A percentile compares a stretch with the other conserved stretches of the same genome.
phyloP scores from a whole-genome alignment of 768 basidiomycete genomes.

The Scleroderma citrinum region DNA sequence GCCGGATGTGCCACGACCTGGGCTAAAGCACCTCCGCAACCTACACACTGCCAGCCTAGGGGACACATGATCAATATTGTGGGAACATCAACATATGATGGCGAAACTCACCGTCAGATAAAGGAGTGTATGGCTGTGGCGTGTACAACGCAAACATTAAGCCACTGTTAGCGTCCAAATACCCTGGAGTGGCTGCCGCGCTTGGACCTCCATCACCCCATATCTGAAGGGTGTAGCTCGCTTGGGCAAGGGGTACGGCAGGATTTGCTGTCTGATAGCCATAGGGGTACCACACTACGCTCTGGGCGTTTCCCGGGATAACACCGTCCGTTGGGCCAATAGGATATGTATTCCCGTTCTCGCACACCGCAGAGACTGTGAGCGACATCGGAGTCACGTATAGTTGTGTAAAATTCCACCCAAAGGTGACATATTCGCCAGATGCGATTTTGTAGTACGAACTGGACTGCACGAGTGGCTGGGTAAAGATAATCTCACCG shows the following conservation, averaged over 20 bases:
- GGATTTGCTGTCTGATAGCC: slow-evolving; percentile 46
- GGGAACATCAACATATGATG: background rate
- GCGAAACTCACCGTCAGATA: slow-evolving; percentile 34
- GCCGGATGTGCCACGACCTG: slow-evolving; percentile 28
- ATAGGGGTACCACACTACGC: slow-evolving; percentile 56
- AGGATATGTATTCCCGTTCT: slow-evolving; percentile 64
- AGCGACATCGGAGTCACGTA: slow-evolving; percentile 45
- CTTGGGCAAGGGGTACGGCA: slow-evolving; percentile 52
- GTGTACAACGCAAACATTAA: slow-evolving; percentile 60
- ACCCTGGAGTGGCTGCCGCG: slow-evolving; percentile 43
- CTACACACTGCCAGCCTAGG: slow-evolving; percentile 25
- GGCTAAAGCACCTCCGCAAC: slow-evolving; percentile 26
- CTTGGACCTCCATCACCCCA: slow-evolving; percentile 51
- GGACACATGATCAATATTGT: background rate
- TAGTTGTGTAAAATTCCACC: slow-evolving; percentile 67
- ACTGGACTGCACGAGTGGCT: slow-evolving; percentile 51
- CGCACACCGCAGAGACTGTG: slow-evolving; percentile 60
- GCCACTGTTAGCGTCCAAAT: slow-evolving; percentile 46
- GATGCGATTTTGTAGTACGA: slow-evolving; percentile 65
- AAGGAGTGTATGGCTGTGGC: slow-evolving; percentile 49
- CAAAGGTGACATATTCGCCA: slow-evolving; percentile 55
- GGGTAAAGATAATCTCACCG: slow-evolving; percentile 47
- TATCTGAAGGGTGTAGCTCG: slow-evolving; percentile 54
- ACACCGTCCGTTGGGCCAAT: slow-evolving; percentile 53
- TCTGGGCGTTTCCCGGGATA: slow-evolving; percentile 46